Evolutionary conservation across 805 yeast species (phyloP), one percentile per base, ranked within the genome.

Genomic region (Candida coquimbonensis): DNA sequence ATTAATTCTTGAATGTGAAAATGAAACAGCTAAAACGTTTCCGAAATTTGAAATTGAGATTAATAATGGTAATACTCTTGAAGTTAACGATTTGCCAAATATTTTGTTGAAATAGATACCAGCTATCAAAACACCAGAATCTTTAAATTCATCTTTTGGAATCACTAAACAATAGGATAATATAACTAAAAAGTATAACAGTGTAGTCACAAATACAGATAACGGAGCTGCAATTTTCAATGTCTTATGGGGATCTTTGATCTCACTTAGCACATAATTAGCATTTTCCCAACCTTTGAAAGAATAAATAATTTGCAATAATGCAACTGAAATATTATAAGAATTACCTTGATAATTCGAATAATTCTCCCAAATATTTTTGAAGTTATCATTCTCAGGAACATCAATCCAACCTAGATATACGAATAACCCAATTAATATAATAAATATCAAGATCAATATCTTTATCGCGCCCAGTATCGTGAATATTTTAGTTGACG

Each of bases 271-370:
- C 1, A 80, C 87, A 51, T 78, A 74, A 55, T 81, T 81, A 38
- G 81, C 81, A 52, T 80, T 80, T 51, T 81, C 86, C 85, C 86
- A 80, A 6, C 87, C 87, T 48, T 80, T 75, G 61, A 78, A 80
- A 0, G 85, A 78, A 55, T 79, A 80, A 13, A 81, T 75, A 24
- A 81, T 73, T 42, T 81, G 76, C 34, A 80, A 57, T 32, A 80
- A 56, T 0, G 81, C 84, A 34, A 79, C 79, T 1, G 84, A 70
- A 7, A 73, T 56, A 35, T 75, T 72, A 53, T 78, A 81, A 11
- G 66, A 53, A 39, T 57, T 61, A 2, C 77, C 72, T 2, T 71
- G 66, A 38, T 71, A 71, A 17, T 64, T 61, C 2, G 69, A 67
- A 43, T 69, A 69, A 41, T 62, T 55, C 32, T 51, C 50, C 67